Conservation (phyloP, 1,284 basidiomycete species). For the Cryptococcus sp. region DNA sequence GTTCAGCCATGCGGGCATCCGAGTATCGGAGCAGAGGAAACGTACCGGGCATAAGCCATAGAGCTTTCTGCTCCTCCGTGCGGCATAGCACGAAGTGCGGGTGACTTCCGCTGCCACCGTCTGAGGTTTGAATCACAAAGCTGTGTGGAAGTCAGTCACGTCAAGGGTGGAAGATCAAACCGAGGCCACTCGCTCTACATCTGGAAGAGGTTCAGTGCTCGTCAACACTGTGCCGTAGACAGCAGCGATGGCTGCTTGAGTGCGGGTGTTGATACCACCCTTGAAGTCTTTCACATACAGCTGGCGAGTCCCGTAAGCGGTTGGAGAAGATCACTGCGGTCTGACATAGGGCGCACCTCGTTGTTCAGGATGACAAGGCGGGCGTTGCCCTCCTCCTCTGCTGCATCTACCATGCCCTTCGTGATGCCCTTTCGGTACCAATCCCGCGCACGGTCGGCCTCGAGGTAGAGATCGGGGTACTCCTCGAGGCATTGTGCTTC, state of each 20-base stretch:
- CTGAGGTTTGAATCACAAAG: constrained; percentile 41
- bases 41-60: constrained; percentile 46
- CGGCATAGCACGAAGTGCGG: constrained; percentile 31
- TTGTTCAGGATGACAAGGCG: constrained; percentile 41
- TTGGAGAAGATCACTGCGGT: neutral
- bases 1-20: neutral
- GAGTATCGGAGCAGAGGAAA: neutral
- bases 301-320: constrained; percentile 9
- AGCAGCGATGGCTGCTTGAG: constrained; percentile 30
- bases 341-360: constrained; percentile 22
- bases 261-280: constrained; percentile 31
- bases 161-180: neutral
- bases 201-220: constrained; percentile 39
- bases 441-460: constrained; percentile 38
- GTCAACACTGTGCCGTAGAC: constrained; percentile 37
- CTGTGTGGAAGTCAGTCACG: constrained; percentile 4
- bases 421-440: constrained; percentile 42
- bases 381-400: constrained; percentile 33
- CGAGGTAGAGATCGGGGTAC: constrained; percentile 40
- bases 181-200: constrained; percentile 34
- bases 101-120: constrained; percentile 27
- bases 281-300: constrained; percentile 43
- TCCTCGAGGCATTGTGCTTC: constrained; percentile 31
- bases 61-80: constrained; percentile 21
- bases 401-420: constrained; percentile 33